Conservation (phyloP, 148 eudicot genomes). For the Rhododendron molle region DNA sequence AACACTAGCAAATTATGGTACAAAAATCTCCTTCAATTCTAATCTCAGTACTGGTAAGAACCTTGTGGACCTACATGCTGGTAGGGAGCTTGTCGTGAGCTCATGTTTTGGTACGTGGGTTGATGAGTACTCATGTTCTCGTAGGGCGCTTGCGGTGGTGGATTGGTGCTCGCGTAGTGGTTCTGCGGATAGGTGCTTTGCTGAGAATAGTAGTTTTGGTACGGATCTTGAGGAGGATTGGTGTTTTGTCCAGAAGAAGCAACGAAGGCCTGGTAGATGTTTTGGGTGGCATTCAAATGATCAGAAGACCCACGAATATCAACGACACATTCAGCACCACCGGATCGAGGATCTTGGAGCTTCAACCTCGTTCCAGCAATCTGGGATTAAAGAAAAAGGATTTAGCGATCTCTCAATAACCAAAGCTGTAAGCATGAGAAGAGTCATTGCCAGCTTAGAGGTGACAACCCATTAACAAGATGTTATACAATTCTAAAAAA, state of each 20-base stretch:
- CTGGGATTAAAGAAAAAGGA: constrained; percentile 23
- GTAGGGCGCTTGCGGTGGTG: constrained; percentile 16
- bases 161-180: constrained; percentile 22
- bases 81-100: constrained; percentile 25
- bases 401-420: not conserved
- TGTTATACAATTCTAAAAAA: not conserved
- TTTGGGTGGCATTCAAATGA: constrained; percentile 26
- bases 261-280: constrained; percentile 14
- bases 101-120: constrained; percentile 28
- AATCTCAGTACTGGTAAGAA: constrained; percentile 40
- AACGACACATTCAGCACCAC: constrained; percentile 23
- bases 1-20: constrained; percentile 23
- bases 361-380: constrained; percentile 39
- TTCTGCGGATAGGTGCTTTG: constrained; percentile 21
- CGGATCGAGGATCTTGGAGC: constrained; percentile 32
- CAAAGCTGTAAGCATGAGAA: not conserved
- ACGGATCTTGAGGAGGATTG: constrained; percentile 24
- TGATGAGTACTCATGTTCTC: constrained; percentile 26
- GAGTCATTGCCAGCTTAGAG: not conserved
- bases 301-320: constrained; percentile 40
- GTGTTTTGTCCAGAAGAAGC: constrained; percentile 23
- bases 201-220: constrained; percentile 19
- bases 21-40: constrained; percentile 23
- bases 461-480: not conserved
- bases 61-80: constrained; percentile 26